Conservation (phyloP, 2,329 filamentous ascomycete genomes). For the Clonostachys rosea region DNA sequence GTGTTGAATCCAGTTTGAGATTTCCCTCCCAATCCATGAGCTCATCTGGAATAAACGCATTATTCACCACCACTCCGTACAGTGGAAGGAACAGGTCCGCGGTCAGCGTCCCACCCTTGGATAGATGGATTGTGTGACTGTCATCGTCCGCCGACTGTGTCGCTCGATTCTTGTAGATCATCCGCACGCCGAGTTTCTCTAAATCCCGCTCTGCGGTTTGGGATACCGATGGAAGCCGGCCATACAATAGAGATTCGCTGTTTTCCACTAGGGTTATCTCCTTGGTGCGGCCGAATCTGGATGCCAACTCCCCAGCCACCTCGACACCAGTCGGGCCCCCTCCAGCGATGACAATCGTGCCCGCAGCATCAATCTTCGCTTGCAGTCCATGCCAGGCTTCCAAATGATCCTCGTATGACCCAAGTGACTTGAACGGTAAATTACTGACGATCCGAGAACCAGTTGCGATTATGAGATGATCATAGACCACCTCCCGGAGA, state of each 20-base stretch:
- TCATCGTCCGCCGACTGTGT: background rate
- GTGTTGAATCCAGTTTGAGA: slow-evolving; percentile 21
- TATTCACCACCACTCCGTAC: slow-evolving; percentile 36
- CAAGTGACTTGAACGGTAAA: slow-evolving; percentile 14
- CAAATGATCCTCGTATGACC: slow-evolving; percentile 30
- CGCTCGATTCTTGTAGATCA: slow-evolving; percentile 26
- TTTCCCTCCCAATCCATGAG: slow-evolving; percentile 24
- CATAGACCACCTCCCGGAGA: slow-evolving; percentile 33
- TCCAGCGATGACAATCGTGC: slow-evolving; percentile 49
- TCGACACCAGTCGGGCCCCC: slow-evolving; percentile 53
- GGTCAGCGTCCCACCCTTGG: slow-evolving; percentile 16
- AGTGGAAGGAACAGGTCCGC: slow-evolving; percentile 38
- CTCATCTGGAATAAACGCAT: slow-evolving; percentile 24
- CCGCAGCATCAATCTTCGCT: slow-evolving; percentile 33
- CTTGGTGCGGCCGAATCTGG: slow-evolving; percentile 99
- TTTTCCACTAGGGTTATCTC: slow-evolving; percentile 8
- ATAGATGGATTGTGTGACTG: slow-evolving; percentile 15
- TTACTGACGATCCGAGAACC: slow-evolving; percentile 43
- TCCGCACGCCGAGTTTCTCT: slow-evolving; percentile 14
- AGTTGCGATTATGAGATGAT: slow-evolving; percentile 54
- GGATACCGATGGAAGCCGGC: slow-evolving; percentile 19
- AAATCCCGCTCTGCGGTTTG: slow-evolving; percentile 13
- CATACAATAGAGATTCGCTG: slow-evolving; percentile 10
- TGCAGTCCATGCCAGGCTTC: slow-evolving; percentile 6
- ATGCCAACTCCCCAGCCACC: slow-evolving; percentile 61